These are phyloP conservation scores for Triadica sebifera DNA, from an alignment of 345 rosid genomes.

Conservation along the genomic window DNA sequence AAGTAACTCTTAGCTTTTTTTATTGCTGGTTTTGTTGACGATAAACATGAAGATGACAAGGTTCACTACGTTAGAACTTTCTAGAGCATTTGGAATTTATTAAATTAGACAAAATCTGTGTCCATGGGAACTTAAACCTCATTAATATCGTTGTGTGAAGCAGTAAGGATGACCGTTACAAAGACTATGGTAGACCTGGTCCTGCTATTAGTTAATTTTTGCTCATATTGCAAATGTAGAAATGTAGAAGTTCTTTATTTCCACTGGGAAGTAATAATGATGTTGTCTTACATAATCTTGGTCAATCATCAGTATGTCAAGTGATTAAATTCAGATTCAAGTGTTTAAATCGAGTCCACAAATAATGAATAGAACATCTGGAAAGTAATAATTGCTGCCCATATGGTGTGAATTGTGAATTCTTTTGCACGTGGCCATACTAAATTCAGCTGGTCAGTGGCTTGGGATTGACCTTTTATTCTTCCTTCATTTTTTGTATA, in stretches of 20 bases:
- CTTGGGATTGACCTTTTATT: neutral
- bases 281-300: neutral
- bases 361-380: neutral
- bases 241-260: neutral
- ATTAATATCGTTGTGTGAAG: neutral
- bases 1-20: neutral
- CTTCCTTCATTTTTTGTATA: neutral
- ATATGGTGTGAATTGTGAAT: neutral
- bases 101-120: neutral
- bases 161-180: neutral
- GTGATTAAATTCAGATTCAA: neutral
- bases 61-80: neutral
- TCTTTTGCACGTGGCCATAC: neutral
- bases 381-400: neutral
- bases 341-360: neutral
- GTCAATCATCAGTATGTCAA: neutral
- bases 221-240: neutral
- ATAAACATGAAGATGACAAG: neutral
- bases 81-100: neutral
- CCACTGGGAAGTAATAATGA: neutral
- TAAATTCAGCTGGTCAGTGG: neutral
- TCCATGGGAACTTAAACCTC: neutral
- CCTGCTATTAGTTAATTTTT: neutral
- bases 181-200: neutral
- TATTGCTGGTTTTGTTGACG: neutral